Evolutionary conservation across 2,329 filamentous ascomycete species (phyloP).

Genomic region (Aspergillus intermedius): DNA sequence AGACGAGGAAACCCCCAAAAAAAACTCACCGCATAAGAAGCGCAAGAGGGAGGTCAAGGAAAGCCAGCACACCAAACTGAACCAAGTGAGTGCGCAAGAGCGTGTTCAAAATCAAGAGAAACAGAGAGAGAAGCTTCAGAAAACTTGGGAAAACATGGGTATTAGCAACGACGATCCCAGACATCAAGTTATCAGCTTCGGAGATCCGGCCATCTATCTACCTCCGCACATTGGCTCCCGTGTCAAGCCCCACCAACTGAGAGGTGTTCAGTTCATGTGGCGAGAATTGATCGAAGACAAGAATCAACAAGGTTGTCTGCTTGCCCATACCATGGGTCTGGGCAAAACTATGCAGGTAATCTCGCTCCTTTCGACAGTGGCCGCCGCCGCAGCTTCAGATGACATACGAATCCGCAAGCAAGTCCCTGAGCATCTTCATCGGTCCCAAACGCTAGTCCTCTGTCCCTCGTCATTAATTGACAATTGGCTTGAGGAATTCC

Average conservation of each 20-base stretch:
- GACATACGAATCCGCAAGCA: constrained; percentile 56
- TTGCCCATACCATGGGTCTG: constrained; percentile 86
- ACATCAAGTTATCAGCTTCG: constrained; percentile 41
- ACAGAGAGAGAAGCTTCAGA: constrained; percentile 37
- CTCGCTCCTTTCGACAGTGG: constrained; percentile 69
- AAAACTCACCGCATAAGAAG: constrained; percentile 38
- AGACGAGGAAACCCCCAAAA: background rate
- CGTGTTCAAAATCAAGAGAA: constrained; percentile 50
- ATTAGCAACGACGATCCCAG: constrained; percentile 36
- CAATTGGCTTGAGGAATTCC: constrained; percentile 77
- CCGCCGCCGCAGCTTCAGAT: constrained; percentile 56
- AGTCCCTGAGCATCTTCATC: constrained; percentile 59
- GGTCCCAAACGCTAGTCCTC: constrained; percentile 62
- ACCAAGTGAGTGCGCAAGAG: constrained; percentile 51
- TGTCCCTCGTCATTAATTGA: constrained; percentile 68
- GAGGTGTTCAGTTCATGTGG: constrained; percentile 84
- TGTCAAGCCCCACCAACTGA: constrained; percentile 75
- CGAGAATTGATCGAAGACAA: constrained; percentile 64
- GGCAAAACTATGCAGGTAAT: constrained; percentile 92
- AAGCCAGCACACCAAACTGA: constrained; percentile 43
- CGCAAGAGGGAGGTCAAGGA: constrained; percentile 45
- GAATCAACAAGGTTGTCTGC: constrained; percentile 64
- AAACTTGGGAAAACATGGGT: constrained; percentile 25
- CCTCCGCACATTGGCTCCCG: constrained; percentile 55
- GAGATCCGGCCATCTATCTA: constrained; percentile 46